Evolutionary conservation across 768 basidiomycete species (phyloP), one percentile per base, ranked within the genome.

Genomic region (Podaxis sp.): DNA sequence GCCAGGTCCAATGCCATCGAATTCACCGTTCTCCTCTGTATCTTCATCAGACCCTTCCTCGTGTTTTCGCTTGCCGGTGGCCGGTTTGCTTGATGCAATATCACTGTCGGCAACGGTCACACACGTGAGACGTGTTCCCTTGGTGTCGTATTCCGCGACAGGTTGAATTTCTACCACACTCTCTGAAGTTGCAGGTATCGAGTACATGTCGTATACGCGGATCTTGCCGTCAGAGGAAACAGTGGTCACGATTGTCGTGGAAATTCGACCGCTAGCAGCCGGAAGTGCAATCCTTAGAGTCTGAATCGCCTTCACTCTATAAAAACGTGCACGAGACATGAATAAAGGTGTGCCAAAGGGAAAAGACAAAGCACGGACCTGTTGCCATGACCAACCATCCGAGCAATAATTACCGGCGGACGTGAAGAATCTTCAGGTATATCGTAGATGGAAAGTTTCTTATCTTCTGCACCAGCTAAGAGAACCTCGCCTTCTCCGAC

Each of bases 201-300:
- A 69, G 1, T 82, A 80, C 61, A 94, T 75, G 72, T 95, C 89
- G 73, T 88, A 95, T 19, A 95, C 70, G 65, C 87, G 84, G 61
- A 95, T 84, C 63, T 86, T 85, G 6, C 97, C 97, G 63, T 99
- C 97, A 0, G 96, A 97, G 0, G 95, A 98, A 15, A 86, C 87
- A 2, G 94, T 91, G 66, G 87, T 84, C 2, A 86, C 82, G 24
- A 92, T 76, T 0, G 86, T 91, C 9, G 88, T 91, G 7, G 80
- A 79, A 49, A 66, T 67, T 36, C 72, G 70, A 17, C 57, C 66
- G 19, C 72, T 68, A 3, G 73, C 64, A 12, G 71, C 64, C 3
- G 87, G 89, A 24, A 88, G 81, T 2, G 84, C 79, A 61, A 94
- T 83, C 5, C 75, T 68, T 38, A 93, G 79, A 0, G 84, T 87